These are phyloP conservation scores for Melanomma pulvis-pyrius DNA, from an alignment of 495 filamentous ascomycete species.

Conservation along the genomic window DNA sequence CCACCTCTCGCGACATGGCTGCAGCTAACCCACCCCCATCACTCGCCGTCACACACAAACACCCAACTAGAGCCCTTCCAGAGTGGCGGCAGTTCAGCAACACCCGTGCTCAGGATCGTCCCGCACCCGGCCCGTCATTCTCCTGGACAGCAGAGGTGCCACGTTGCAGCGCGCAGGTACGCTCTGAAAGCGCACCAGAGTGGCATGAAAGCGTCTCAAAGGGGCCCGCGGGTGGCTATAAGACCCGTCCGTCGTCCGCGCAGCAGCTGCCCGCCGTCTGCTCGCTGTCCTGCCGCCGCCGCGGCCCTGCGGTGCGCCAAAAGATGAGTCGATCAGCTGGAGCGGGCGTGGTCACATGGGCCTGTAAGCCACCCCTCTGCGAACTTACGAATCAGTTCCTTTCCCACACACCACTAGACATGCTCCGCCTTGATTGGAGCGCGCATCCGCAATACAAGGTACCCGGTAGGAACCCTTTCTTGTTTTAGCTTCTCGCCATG, in stretches of 20 bases:
- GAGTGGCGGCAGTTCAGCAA: conserved; percentile 20
- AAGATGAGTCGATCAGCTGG: conserved; percentile 34
- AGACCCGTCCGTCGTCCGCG: conserved; percentile 10
- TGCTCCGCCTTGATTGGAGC: conserved; percentile 22
- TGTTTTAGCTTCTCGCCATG: conserved; percentile 37
- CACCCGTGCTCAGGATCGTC: conserved; percentile 37
- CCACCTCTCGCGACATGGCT: conserved; percentile 1
- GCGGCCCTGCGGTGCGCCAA: conserved; percentile 16
- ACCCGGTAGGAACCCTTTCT: conserved; percentile 37
- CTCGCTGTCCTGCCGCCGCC: conserved; percentile 11
- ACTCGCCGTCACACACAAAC: conserved; percentile 9
- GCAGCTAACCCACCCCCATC: conserved; percentile 21
- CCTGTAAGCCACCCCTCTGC: conserved; percentile 34
- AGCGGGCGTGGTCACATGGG: conserved; percentile 32
- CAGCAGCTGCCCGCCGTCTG: neutral
- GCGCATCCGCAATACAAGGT: conserved; percentile 28
- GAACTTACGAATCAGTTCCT: conserved; percentile 33
- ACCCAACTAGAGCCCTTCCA: conserved; percentile 14
- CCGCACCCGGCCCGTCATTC: conserved; percentile 33
- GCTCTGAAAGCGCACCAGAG: conserved; percentile 12
- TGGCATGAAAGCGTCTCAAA: conserved; percentile 17
- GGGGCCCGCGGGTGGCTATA: conserved; percentile 15
- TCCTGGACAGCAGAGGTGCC: conserved; percentile 30
- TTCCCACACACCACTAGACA: conserved; percentile 34
- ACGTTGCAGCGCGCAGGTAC: conserved; percentile 39